Conservation (phyloP, 169 alveolate genomes). For the Plasmodium relictum region DNA sequence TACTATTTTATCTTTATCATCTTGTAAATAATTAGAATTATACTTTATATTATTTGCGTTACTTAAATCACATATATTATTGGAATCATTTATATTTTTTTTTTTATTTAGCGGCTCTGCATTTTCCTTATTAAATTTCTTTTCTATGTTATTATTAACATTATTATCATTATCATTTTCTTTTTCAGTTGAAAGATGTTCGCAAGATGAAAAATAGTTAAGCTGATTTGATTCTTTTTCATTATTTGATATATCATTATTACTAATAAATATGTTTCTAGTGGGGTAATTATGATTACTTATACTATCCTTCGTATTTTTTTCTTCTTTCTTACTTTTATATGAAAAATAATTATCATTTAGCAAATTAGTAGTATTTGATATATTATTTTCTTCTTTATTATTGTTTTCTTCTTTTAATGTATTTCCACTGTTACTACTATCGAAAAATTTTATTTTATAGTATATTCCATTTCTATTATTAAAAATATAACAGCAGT, state of each 20-base stretch:
- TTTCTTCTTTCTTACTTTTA: background rate
- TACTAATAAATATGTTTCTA: background rate
- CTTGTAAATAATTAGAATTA: background rate
- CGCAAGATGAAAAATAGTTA: slow-evolving; percentile 7
- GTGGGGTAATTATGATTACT: background rate
- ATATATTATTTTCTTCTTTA: background rate
- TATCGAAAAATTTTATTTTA: background rate
- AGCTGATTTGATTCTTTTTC: background rate
- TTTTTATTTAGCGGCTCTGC: background rate
- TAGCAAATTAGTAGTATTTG: background rate
- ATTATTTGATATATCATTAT: background rate
- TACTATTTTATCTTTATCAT: background rate
- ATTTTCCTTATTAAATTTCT: background rate
- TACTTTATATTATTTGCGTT: background rate
- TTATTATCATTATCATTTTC: background rate
- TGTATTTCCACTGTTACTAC: background rate
- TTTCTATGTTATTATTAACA: background rate
- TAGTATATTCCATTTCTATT: slow-evolving; percentile 59
- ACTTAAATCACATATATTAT: background rate
- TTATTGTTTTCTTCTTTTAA: background rate
- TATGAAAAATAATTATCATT: slow-evolving; percentile 23
- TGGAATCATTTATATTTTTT: background rate
- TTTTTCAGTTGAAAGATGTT: background rate
- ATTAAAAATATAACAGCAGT: slow-evolving; percentile 35
- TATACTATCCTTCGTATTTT: background rate